Evolutionary conservation across 305 asterid species (phyloP).

Genomic region (Withania somnifera): DNA sequence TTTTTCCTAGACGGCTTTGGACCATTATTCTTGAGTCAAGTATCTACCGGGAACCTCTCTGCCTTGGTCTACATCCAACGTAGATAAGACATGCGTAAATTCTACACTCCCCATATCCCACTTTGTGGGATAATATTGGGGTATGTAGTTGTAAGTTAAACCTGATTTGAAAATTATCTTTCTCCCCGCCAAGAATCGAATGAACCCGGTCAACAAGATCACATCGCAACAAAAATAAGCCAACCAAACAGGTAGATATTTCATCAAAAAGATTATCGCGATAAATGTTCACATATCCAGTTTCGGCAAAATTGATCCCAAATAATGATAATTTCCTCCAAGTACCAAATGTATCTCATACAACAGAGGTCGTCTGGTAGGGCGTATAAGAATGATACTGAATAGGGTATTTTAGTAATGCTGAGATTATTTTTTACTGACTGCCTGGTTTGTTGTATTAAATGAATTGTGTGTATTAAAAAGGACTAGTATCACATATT

Average conservation of each 20-base stretch:
- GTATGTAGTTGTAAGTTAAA: too few species aligned
- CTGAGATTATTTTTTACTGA: not conserved
- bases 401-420: not conserved
- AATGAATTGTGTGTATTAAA: not conserved
- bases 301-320: not conserved
- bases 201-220: not conserved
- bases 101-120: too few species aligned
- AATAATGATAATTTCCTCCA: not conserved
- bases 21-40: too few species aligned
- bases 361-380: not conserved
- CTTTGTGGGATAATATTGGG: too few species aligned
- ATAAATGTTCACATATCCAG: not conserved
- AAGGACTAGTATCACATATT: not conserved
- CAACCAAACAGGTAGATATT: not conserved
- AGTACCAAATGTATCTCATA: not conserved
- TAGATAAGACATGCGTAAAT: too few species aligned
- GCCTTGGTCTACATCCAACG: too few species aligned
- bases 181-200: not conserved
- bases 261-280: not conserved
- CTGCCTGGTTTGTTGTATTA: not conserved
- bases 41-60: too few species aligned
- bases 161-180: not conserved
- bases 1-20: too few species aligned
- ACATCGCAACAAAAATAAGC: not conserved
- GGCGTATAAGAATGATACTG: not conserved